Evolutionary conservation across 148 eudicot species (phyloP).

Genomic region (Suaeda aralocaspica): DNA sequence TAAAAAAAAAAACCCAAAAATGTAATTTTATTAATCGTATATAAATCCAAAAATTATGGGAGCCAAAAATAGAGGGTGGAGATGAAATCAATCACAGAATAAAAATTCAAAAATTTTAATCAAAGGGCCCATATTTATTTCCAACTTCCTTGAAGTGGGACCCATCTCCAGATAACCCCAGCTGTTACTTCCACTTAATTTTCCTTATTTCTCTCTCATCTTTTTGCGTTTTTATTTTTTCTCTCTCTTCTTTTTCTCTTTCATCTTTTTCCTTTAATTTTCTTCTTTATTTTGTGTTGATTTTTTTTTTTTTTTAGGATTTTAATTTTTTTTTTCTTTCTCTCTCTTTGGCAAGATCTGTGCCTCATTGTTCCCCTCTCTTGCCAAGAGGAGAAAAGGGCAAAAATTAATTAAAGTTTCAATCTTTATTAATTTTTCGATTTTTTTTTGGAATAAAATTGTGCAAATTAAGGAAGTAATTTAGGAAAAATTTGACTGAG

Average conservation of each 20-base stretch:
- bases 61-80: not conserved
- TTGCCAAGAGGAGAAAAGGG: slow-evolving; percentile 23
- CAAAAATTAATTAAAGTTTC: slow-evolving; percentile 3
- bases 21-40: no score
- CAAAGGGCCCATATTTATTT: slow-evolving; percentile 18
- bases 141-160: slow-evolving; percentile 10
- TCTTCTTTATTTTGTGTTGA: not conserved
- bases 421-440: slow-evolving; percentile 5
- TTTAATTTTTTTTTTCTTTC: no score
- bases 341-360: slow-evolving; percentile 36
- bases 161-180: slow-evolving; percentile 36
- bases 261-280: not conserved
- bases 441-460: no score
- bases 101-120: slow-evolving; percentile 2
- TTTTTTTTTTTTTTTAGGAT: slow-evolving; percentile 1
- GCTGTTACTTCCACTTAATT: slow-evolving; percentile 14
- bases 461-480: not conserved
- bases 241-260: slow-evolving; percentile 7
- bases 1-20: no score
- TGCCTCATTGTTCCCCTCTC: slow-evolving; percentile 30
- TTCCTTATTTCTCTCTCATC: slow-evolving; percentile 13
- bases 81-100: slow-evolving; percentile 1
- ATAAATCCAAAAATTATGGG: no score
- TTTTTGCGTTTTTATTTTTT: not conserved
- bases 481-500: slow-evolving; percentile 16